These are phyloP conservation scores for Actinomucor elegans DNA, from an alignment of 371 early-diverging fungal genomes.

Conservation along the genomic window DNA sequence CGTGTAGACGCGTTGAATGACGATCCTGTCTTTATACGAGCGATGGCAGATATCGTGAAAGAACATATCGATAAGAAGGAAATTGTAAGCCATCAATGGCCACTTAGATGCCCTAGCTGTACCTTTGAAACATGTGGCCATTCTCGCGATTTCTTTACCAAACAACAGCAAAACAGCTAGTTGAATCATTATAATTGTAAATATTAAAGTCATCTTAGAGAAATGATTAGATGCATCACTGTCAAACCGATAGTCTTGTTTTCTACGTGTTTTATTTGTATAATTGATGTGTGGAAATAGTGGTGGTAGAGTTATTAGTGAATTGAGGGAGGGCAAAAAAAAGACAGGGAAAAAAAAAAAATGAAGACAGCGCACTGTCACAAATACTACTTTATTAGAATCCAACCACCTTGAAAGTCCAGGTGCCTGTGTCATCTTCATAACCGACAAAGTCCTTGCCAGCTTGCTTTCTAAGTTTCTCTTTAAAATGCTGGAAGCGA, in stretches of 20 bases:
- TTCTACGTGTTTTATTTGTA: too few species aligned
- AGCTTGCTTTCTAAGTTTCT: slow-evolving; percentile 62
- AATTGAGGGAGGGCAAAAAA: too few species aligned
- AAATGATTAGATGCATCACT: too few species aligned
- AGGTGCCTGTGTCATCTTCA: slow-evolving; percentile 70
- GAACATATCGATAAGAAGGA: slow-evolving; percentile 66
- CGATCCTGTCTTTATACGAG: slow-evolving; percentile 82
- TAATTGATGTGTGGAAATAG: too few species aligned
- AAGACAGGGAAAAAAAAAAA: too few species aligned
- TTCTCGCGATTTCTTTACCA: slow-evolving; percentile 66
- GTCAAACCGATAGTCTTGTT: too few species aligned
- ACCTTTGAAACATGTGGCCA: slow-evolving; percentile 70
- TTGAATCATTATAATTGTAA: not conserved
- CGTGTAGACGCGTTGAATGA: slow-evolving; percentile 92
- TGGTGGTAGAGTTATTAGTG: too few species aligned
- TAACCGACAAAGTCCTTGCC: slow-evolving; percentile 82
- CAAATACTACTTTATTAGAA: too few species aligned
- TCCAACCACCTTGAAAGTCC: slow-evolving; percentile 88
- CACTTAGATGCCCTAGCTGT: slow-evolving; percentile 82
- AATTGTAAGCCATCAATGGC: slow-evolving; percentile 65
- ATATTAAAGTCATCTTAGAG: too few species aligned
- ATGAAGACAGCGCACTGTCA: too few species aligned
- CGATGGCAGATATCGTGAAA: slow-evolving; percentile 86
- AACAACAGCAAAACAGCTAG: slow-evolving; percentile 4
- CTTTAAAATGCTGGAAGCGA: slow-evolving; percentile 67